These are phyloP conservation scores for Sambucus nigra DNA, from an alignment of 129 eudicot species.

Conservation along the genomic window DNA sequence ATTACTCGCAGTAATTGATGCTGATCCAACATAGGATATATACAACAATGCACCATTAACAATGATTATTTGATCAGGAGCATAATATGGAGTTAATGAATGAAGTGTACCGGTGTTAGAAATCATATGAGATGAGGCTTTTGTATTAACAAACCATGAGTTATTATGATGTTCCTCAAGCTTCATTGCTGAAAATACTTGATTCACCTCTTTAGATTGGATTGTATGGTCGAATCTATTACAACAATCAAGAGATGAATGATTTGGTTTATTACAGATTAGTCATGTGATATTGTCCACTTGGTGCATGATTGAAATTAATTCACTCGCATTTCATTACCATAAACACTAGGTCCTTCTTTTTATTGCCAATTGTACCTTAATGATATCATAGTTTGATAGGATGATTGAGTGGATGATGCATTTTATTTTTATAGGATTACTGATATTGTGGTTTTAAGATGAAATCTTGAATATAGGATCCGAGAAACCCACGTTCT, in stretches of 20 bases:
- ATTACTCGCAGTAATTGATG: background rate
- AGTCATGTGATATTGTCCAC: background rate
- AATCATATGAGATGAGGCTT: background rate
- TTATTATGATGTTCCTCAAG: background rate
- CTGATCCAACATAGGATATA: background rate
- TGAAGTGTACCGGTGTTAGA: background rate
- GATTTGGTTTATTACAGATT: background rate
- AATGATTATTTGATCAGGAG: background rate
- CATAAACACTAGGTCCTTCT: background rate
- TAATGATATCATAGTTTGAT: too few species aligned
- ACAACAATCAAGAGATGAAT: constrained; percentile 3
- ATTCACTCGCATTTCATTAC: background rate
- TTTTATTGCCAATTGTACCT: too few species aligned
- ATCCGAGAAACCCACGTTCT: too few species aligned
- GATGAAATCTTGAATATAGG: too few species aligned
- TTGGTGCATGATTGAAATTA: background rate
- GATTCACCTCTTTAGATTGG: background rate
- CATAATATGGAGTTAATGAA: background rate
- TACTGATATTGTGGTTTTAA: too few species aligned
- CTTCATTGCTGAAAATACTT: background rate
- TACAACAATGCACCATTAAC: background rate
- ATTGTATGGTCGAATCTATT: background rate
- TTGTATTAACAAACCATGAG: background rate
- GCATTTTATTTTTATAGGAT: too few species aligned
- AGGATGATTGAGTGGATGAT: too few species aligned